Percentiles rank a stretch among this genome's conserved stretches.
Conservation (phyloP, 352 stramenopile species). For the Phytophthora sojae region DNA sequence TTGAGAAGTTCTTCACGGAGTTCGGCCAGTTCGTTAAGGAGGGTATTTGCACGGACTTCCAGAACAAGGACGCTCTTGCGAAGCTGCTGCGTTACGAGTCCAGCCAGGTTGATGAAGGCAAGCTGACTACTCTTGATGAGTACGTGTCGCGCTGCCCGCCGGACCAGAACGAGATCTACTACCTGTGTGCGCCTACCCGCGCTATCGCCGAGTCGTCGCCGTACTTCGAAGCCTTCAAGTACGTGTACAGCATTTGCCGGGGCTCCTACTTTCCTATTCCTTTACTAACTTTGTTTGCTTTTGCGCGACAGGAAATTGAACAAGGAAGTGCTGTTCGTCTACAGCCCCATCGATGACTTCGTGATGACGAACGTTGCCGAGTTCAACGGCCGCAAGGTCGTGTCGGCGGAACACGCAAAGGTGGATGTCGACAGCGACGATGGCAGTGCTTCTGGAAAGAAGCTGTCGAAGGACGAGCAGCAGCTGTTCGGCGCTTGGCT, state of each 20-base stretch:
- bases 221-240: constrained; percentile 99
- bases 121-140: constrained; percentile 98
- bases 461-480: constrained; percentile 90
- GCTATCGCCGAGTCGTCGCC: constrained; percentile 96
- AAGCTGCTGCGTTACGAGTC: constrained; percentile 99
- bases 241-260: constrained; percentile 31
- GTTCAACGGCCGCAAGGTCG: constrained; percentile 96
- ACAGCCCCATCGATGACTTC: constrained; percentile 99
- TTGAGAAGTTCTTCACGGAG: constrained; percentile 98
- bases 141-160: constrained; percentile 97
- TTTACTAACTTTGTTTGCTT: not conserved
- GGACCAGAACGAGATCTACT: constrained; percentile 99
- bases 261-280: too few relatives aligned
- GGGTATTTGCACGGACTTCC: constrained; percentile 96
- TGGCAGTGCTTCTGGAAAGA: constrained; percentile 49
- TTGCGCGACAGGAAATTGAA: constrained; percentile 73
- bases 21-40: constrained; percentile 99
- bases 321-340: constrained; percentile 98
- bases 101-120: constrained; percentile 90
- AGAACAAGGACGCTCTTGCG: constrained; percentile 91
- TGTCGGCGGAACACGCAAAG: constrained; percentile 97
- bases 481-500: constrained; percentile 94
- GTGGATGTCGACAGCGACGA: constrained; percentile 89
- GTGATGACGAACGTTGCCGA: constrained; percentile 99
- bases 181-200: constrained; percentile 95